A percentile compares a stretch with the other conserved stretches of the same genome.
Conservation (phyloP, 169 alveolate genomes). For the Besnoitia besnoiti region DNA sequence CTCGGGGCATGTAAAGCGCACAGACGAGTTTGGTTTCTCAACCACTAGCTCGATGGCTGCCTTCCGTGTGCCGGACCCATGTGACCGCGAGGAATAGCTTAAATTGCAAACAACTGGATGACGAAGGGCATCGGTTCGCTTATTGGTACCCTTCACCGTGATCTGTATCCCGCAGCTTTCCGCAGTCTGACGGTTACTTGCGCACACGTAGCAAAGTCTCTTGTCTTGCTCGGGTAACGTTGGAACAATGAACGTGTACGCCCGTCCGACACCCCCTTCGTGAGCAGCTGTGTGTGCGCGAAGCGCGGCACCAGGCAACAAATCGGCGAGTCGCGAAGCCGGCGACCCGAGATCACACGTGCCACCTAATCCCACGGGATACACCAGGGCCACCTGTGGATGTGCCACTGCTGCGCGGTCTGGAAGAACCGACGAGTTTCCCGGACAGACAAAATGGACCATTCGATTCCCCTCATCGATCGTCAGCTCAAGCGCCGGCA, state of each 20-base stretch:
- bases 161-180: conserved; percentile 16
- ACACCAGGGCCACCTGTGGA: background rate
- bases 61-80: background rate
- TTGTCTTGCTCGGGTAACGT: background rate
- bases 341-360: background rate
- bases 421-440: background rate
- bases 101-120: background rate
- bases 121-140: background rate
- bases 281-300: background rate
- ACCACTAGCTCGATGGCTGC: conserved; percentile 22
- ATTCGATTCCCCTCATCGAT: background rate
- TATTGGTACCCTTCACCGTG: background rate
- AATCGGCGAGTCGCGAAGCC: background rate
- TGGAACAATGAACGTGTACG: background rate
- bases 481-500: background rate
- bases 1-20: conserved; percentile 5
- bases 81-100: background rate
- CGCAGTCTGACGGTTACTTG: background rate
- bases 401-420: background rate
- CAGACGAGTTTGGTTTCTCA: background rate
- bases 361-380: background rate
- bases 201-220: background rate
- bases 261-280: background rate
- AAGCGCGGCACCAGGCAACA: background rate
- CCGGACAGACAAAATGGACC: background rate